phyloP scores from a whole-genome alignment of 1,139 yeast genomes.

The Pneumocystis jirovecii region DNA sequence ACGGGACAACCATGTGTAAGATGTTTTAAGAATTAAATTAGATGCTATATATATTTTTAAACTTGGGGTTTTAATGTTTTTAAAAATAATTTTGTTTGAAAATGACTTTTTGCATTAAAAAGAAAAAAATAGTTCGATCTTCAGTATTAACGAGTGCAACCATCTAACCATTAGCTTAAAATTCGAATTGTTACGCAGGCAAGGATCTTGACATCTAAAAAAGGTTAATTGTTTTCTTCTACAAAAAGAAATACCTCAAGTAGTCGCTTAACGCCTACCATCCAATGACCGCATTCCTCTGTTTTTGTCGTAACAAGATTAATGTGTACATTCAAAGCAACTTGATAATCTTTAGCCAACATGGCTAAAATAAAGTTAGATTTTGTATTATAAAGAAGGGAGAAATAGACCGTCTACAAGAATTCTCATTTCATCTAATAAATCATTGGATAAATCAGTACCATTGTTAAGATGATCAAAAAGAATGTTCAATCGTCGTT shows the following conservation, averaged over 20 bases:
- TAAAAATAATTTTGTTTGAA: neutral
- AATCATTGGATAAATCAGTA: constrained; percentile 40
- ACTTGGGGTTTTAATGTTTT: neutral
- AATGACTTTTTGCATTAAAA: neutral
- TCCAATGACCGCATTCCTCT: constrained; percentile 81
- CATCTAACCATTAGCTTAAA: neutral
- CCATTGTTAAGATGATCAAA: constrained; percentile 69
- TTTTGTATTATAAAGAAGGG: constrained; percentile 10
- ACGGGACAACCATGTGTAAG: neutral
- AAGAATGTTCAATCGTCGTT: constrained; percentile 59
- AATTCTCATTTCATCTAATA: constrained; percentile 26
- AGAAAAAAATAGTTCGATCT: neutral
- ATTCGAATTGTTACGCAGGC: neutral
- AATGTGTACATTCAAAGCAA: constrained; percentile 39
- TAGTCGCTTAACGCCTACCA: constrained; percentile 58
- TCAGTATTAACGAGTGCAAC: neutral
- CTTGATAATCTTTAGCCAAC: constrained; percentile 38
- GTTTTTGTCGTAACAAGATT: constrained; percentile 53
- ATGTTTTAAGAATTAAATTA: no score
- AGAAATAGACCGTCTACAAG: neutral
- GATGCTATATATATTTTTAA: no score
- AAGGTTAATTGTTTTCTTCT: neutral
- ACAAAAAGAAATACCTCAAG: neutral
- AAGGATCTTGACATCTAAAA: neutral
- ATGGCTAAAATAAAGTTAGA: constrained; percentile 29